Evolutionary conservation across 2,329 filamentous ascomycete species (phyloP).

Genomic region (Fonsecaea monophora): DNA sequence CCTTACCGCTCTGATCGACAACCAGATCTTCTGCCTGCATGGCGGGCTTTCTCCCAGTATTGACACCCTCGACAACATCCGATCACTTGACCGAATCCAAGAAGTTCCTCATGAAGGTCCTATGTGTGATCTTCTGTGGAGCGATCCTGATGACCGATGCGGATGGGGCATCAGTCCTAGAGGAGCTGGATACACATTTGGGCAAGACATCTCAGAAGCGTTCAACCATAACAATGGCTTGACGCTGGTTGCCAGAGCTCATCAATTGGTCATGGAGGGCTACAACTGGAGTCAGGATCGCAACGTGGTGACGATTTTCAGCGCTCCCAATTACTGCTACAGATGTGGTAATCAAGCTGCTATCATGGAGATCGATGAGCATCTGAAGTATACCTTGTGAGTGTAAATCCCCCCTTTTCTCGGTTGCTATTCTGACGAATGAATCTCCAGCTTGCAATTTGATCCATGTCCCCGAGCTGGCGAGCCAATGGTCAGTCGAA

Average conservation of each 20-base stretch:
- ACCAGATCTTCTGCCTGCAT: constrained; percentile 99
- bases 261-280: constrained; percentile 99
- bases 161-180: constrained; percentile 95
- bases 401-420: constrained; percentile 52
- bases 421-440: constrained; percentile 17
- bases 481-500: constrained; percentile 97
- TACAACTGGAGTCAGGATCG: constrained; percentile 99
- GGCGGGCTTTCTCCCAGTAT: constrained; percentile 96
- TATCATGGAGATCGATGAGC: constrained; percentile 99
- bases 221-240: constrained; percentile 99
- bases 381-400: constrained; percentile 99
- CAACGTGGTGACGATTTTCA: constrained; percentile 98
- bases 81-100: constrained; percentile 93
- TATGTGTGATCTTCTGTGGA: constrained; percentile 98
- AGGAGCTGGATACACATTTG: constrained; percentile 93
- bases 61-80: constrained; percentile 93
- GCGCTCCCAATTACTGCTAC: constrained; percentile 95
- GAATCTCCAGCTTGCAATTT: constrained; percentile 82
- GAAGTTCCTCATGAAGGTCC: constrained; percentile 98
- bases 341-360: constrained; percentile 98
- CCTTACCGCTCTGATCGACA: constrained; percentile 95
- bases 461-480: constrained; percentile 96
- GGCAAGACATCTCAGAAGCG: constrained; percentile 95
- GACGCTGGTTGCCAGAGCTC: constrained; percentile 91
- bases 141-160: constrained; percentile 94